Percentiles rank a stretch among this genome's conserved stretches.
phyloP scores from a whole-genome alignment of 352 stramenopile species.

The Globisporangium apiculatum region DNA sequence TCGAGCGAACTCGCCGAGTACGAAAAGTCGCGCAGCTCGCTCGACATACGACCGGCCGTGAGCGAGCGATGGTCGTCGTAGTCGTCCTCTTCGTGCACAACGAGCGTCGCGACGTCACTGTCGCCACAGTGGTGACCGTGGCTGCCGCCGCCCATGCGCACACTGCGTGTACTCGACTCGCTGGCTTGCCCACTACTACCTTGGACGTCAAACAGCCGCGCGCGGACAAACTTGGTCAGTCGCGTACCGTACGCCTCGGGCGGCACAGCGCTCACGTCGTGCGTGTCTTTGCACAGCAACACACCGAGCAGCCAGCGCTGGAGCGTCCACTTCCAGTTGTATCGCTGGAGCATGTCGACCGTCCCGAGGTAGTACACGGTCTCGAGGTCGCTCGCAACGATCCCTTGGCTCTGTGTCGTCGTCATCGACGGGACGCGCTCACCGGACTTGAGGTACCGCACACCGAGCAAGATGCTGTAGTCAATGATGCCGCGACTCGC shows the following conservation, averaged over 20 bases:
- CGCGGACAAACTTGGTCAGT: constrained; percentile 65
- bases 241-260: constrained; percentile 61
- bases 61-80: constrained; percentile 16
- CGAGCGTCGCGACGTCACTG: constrained; percentile 16
- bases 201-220: constrained; percentile 62
- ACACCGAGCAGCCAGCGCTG: constrained; percentile 69
- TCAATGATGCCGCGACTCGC: constrained; percentile 80
- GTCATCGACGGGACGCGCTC: constrained; percentile 20
- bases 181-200: not conserved
- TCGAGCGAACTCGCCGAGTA: constrained; percentile 40
- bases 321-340: constrained; percentile 82
- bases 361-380: constrained; percentile 76
- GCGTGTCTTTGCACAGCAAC: constrained; percentile 74
- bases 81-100: constrained; percentile 12
- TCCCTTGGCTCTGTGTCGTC: constrained; percentile 18
- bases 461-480: constrained; percentile 76
- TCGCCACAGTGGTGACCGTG: not conserved
- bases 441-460: constrained; percentile 34
- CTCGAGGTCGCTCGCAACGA: constrained; percentile 42
- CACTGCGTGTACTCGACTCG: constrained; percentile 9
- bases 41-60: constrained; percentile 15
- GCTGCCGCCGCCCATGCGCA: constrained; percentile 1
- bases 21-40: constrained; percentile 34
- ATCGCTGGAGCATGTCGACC: constrained; percentile 80
- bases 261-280: constrained; percentile 76